These are phyloP conservation scores for Globisporangium rhizosaccharum DNA, from an alignment of 352 stramenopile genomes.

Conservation along the genomic window DNA sequence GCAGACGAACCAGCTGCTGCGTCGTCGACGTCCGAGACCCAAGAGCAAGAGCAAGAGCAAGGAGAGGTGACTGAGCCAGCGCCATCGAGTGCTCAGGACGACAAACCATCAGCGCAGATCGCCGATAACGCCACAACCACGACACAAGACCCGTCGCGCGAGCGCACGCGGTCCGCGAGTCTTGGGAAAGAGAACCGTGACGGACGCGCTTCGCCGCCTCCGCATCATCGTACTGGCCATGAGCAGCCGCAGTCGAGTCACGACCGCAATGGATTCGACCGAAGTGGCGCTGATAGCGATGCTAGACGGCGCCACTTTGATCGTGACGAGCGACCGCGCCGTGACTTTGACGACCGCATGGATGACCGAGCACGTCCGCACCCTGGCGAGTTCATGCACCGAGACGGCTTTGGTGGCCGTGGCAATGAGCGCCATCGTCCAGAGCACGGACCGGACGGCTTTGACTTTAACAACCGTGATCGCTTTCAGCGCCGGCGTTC, in stretches of 20 bases:
- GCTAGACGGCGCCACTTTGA: background rate
- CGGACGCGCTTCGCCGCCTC: no score
- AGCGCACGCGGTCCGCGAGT: slow-evolving; percentile 4
- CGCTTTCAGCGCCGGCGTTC: background rate
- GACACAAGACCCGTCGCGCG: background rate
- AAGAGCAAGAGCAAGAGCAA: no score
- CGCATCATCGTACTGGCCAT: background rate
- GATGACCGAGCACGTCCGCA: background rate
- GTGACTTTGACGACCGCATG: background rate
- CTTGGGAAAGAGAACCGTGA: slow-evolving; percentile 2
- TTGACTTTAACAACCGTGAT: background rate
- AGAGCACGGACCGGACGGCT: background rate
- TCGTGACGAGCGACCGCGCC: background rate
- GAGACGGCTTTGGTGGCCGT: background rate
- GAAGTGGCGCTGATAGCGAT: background rate
- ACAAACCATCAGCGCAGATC: no score
- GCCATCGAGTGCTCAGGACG: no score
- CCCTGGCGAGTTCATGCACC: background rate
- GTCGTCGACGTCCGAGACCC: no score
- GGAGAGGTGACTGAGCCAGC: no score
- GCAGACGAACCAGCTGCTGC: no score
- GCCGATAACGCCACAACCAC: no score
- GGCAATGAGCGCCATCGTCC: no score
- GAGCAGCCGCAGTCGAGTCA: background rate
- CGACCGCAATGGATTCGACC: background rate